Evolutionary conservation across 2,329 filamentous ascomycete genomes (phyloP).

Genomic region (Phyllosticta capitalensis): DNA sequence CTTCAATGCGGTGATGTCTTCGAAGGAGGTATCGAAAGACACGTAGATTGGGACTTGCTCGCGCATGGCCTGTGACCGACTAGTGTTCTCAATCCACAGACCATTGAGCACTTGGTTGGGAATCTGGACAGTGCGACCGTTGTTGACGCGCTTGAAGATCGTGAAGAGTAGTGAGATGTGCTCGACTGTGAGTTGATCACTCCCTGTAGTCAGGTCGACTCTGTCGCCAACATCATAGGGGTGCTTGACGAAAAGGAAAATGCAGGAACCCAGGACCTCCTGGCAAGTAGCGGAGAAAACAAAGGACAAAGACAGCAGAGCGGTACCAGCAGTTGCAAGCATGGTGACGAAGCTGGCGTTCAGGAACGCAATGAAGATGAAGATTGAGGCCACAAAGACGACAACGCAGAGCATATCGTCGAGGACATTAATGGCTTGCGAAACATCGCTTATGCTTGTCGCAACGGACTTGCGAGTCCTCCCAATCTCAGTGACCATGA

Average conservation of each 20-base stretch:
- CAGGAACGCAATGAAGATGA: slow-evolving; percentile 85
- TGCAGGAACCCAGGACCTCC: slow-evolving; percentile 95
- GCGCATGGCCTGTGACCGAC: slow-evolving; percentile 83
- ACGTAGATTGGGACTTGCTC: slow-evolving; percentile 74
- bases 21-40: slow-evolving; percentile 77
- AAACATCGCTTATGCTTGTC: slow-evolving; percentile 94
- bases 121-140: slow-evolving; percentile 69
- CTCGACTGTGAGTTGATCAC: slow-evolving; percentile 69
- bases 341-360: slow-evolving; percentile 77
- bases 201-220: slow-evolving; percentile 60
- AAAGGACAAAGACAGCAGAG: slow-evolving; percentile 91
- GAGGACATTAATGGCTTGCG: slow-evolving; percentile 83
- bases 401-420: slow-evolving; percentile 78
- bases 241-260: slow-evolving; percentile 98
- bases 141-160: slow-evolving; percentile 75
- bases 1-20: slow-evolving; percentile 79
- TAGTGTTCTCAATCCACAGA: slow-evolving; percentile 91
- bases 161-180: slow-evolving; percentile 91
- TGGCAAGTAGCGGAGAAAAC: slow-evolving; percentile 87
- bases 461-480: slow-evolving; percentile 80
- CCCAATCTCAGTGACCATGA: slow-evolving; percentile 74
- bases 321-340: slow-evolving; percentile 80
- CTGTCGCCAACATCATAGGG: slow-evolving; percentile 94
- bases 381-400: slow-evolving; percentile 68
- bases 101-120: slow-evolving; percentile 89